Evolutionary conservation across 2,329 filamentous ascomycete species (phyloP), one percentile per base, ranked within the genome.

Genomic region (Parascedosporium putredinis): DNA sequence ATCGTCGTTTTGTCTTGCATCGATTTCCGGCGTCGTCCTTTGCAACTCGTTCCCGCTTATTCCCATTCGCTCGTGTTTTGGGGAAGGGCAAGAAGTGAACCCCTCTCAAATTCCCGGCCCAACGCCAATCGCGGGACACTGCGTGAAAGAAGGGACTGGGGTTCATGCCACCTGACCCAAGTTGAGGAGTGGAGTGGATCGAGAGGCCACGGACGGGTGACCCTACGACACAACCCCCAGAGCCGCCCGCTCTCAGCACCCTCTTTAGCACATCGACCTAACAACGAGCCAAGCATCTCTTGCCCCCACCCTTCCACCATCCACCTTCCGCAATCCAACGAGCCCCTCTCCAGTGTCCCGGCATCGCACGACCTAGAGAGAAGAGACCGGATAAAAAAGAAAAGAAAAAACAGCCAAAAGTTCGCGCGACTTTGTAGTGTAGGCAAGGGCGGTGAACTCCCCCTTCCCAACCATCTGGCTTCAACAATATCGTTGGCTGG

Each of bases 181-280:
- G 22, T 27, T 18, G 9, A 23, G 14, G 22, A 25, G 42, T 45
- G 42, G 42, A 45, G 25, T 23, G 27, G 23, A 27, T 25, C 16
- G 20, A 29, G 25, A n/a, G n/a, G n/a, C n/a, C n/a, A n/a, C n/a
- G n/a, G 42, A 45, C 42, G 42, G 23, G 42, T 45, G 42, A 45
- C 42, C 42, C 22, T 25, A 29, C 42, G 23, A 29, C 23, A 45
- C 8, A 22, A 45, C 10, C 14, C 34, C n/a, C 42, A 25, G 23
- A 14, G 9, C 22, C 14, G 23, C 42, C 42, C 14, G 23, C n/a
- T 25, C 14, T 25, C n/a, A n/a, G n/a, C n/a, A n/a, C n/a, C n/a
- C 18, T 43, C 16, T 43, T 18, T 36, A 18, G 33, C 33, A 36
- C 33, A 36, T 36, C n/a, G n/a, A n/a, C n/a, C n/a, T n/a, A n/a